Base-by-base conservation (phyloP, 2,329 filamentous ascomycete genomes). In the Cercospora sojina region DNA sequence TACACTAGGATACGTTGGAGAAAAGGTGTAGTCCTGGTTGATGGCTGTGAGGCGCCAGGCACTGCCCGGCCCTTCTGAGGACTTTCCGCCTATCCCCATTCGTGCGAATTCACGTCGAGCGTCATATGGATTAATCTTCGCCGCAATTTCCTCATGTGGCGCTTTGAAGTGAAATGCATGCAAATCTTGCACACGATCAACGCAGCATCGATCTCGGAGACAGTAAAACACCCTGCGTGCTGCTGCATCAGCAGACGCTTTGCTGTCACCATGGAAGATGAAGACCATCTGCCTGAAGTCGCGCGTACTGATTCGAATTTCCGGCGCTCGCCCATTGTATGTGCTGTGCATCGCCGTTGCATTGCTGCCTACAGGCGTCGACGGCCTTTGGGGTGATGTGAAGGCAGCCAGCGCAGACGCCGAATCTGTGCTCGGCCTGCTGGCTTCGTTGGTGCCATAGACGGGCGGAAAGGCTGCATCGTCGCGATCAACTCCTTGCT, bases 251-350 rank as follows among this genome's bases (percentile, higher is more conserved):
- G 74, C 60, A 7, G 71, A 69, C 35, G 64, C 69, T 3, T 66
- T 66, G 6, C 29, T 32, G 18, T 67, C 61, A 55, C 65, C 70
- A 88, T 82, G 76, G 77, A 99, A 96, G 79, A 93, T 93, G 80
- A 99, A 93, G 68, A 91, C 93, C 68, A 97, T 88, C 79, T 93
- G 97, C 58, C 88, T 94, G 78, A 99, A 98, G 82, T 99, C 95
- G 65, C 94, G 91, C 77, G 93, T 93, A 62, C 93, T 89, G 68
- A 99, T 82, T 61, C 94, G 90, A 75, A 99, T 92, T 3, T 91
- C 91, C 5, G 93, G 92, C 32, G 88, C 86, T 68, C 92, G 86
- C 12, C 70, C 73, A 65, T 64, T 71, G n/a, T 68, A 70, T n/a
- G 53, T 47, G 8, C 58, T 47, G 31, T 20, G 13, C 16, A 59